Base-by-base conservation (phyloP, 176 grass and related monocot species). In the Carex littledalei region DNA sequence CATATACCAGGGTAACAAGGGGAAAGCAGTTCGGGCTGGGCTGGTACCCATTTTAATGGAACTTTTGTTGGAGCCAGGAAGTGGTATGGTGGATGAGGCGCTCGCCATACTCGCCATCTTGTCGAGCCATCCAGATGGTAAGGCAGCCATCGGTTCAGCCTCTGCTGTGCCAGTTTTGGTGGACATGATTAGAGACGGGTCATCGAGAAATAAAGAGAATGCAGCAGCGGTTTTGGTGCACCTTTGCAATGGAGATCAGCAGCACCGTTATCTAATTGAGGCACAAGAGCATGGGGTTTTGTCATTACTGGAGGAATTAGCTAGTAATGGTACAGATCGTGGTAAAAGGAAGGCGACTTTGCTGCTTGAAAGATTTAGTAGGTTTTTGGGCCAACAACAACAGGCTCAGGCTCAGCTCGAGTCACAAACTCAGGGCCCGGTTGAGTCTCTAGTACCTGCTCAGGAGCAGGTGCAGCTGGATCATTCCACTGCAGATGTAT, bases 1-100 rank as follows among this genome's bases (percentile, higher is more conserved):
- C 79, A 99, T 94, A 78, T 99, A 91, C 67, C 91, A 95, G 83
- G 96, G 93, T 81, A 99, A 99, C 93, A 95, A 94, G 73, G 85
- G 91, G 22, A 95, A 91, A 86, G 91, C 96, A 67, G 73, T 95
- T 39, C 94, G 96, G 87, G 91, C 93, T 76, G 93, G 96, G 73
- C 69, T 94, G 26, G 79, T 98, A 35, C 90, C 93, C 41, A 81
- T 94, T 85, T 86, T 95, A 20, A 80, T 98, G 60, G 89, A 90
- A 21, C 85, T 95, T 70, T 67, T 95, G 67, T 58, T 34, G 34
- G 90, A 92, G 65, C 89, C 81, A 65, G 89, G 91, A 86, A 85
- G 59, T 59, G 84, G 85, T 17, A 92, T 98, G 93, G 80, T 94
- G 60, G 91, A 99, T 67, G 93, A 95, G 74, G 91, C 93, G 29